Conservation (phyloP, 2,329 filamentous ascomycete species). For the Verticillium zaregamsianum region DNA sequence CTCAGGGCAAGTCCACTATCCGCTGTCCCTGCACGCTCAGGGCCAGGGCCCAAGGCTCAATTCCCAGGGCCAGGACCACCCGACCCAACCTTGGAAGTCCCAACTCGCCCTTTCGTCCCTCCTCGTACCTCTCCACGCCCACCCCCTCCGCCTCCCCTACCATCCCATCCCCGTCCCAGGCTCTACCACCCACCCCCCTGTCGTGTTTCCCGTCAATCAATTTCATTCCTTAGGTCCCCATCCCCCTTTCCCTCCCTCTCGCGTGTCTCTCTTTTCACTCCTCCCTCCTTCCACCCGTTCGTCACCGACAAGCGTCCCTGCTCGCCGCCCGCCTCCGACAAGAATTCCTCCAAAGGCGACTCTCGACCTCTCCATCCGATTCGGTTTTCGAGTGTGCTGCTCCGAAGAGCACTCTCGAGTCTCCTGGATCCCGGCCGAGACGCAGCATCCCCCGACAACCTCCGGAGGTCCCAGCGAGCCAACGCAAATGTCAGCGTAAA, state of each 20-base stretch:
- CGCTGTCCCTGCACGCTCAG: background rate
- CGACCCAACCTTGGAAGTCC: background rate
- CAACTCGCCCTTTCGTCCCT: background rate
- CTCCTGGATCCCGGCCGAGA: background rate
- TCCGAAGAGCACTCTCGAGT: background rate
- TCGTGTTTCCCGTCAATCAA: slow-evolving; percentile 17
- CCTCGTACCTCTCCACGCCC: background rate
- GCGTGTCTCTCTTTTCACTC: slow-evolving; percentile 10
- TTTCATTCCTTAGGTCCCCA: slow-evolving; percentile 15
- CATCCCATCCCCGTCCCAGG: background rate
- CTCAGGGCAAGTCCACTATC: background rate
- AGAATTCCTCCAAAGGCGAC: slow-evolving; percentile 11
- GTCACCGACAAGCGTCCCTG: slow-evolving; percentile 10
- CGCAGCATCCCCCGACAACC: slow-evolving; percentile 3
- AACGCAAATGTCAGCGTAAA: slow-evolving; percentile 7
- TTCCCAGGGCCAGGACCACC: background rate
- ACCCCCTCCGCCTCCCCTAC: background rate
- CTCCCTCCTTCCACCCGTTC: slow-evolving; percentile 11
- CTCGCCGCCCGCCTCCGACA: slow-evolving; percentile 14
- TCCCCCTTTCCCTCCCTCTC: slow-evolving; percentile 15
- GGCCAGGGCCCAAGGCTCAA: background rate
- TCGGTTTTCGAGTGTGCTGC: slow-evolving; percentile 10
- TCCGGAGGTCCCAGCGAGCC: slow-evolving; percentile 7
- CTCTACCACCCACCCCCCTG: background rate
- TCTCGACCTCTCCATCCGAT: slow-evolving; percentile 4